phyloP scores from a whole-genome alignment of 805 yeast genomes.

The Metschnikowia cubensis region DNA sequence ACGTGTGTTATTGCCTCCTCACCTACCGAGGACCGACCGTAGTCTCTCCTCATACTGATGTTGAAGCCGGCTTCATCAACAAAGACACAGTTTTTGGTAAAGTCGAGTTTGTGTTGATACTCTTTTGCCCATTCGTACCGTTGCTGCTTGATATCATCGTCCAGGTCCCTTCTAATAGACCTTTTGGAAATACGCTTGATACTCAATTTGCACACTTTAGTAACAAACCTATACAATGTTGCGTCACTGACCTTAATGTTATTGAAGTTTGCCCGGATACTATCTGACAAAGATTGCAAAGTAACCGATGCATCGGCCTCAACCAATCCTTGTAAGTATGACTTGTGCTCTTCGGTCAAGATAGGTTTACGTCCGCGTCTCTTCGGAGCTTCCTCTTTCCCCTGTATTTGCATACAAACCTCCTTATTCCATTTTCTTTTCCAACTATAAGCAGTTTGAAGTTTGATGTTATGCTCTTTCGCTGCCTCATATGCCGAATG shows the following conservation, averaged over 20 bases:
- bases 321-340: no score
- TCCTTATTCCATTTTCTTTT: no score
- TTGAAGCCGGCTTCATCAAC: neutral
- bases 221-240: neutral
- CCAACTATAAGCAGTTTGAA: no score
- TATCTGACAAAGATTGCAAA: neutral
- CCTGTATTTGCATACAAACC: no score
- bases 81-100: neutral
- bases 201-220: neutral
- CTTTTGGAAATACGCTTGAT: no score
- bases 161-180: neutral
- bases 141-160: no score
- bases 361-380: no score
- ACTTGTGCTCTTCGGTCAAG: no score
- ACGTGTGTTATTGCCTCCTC: neutral
- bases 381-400: no score
- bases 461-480: no score
- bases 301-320: no score
- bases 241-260: neutral
- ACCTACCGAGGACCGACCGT: neutral
- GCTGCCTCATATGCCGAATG: no score
- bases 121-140: neutral
- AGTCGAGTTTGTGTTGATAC: neutral
- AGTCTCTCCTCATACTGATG: neutral
- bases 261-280: neutral